Evolutionary conservation across 2,329 filamentous ascomycete species (phyloP), one percentile per base, ranked within the genome.

Genomic region (Aspergillus sp.): DNA sequence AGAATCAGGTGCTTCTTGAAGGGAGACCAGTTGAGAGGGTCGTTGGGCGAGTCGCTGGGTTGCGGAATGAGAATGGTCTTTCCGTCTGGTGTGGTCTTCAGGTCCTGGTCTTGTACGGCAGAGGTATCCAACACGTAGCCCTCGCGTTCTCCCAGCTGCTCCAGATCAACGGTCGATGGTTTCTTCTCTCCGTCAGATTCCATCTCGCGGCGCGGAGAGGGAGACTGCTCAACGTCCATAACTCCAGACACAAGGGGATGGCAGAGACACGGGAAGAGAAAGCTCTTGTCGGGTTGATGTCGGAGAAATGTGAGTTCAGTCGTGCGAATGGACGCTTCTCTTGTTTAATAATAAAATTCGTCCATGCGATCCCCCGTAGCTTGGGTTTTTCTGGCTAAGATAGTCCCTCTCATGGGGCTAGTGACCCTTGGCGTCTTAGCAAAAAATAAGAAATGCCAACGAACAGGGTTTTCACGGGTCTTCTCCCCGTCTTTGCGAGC

Each of bases 1-100:
- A 77, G 61, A 22, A 72, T 66, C 17, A 66, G 7, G 45, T 68
- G 62, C 51, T 73, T 74, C 48, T 60, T 69, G 40, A 58, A 53
- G 8, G 55, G 50, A 4, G 60, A 65, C 70, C 67, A 75, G 49
- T 72, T 76, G 36, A 72, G 64, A 13, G 67, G 69, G 54, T 76
- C 73, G 45, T 71, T 60, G 1, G 71, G 68, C 30, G 72, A 68
- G 44, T 70, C 60, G 19, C 61, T 69, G 7, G 72, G 72, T 43
- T 74, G 71, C 0, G 72, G 71, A 11, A 73, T 67, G 8, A 74
- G 64, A 46, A 73, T 62, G 1, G 63, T 71, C 13, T 60, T 56
- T 5, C 69, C 70, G 54, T 73, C 69, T 8, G 43, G 38, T 1
- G 68, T 62, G 24, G 61, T 66, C 48, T 72, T 68, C 16, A 71